phyloP scores from a whole-genome alignment of 495 filamentous ascomycete genomes.

The Neurospora intermedia region DNA sequence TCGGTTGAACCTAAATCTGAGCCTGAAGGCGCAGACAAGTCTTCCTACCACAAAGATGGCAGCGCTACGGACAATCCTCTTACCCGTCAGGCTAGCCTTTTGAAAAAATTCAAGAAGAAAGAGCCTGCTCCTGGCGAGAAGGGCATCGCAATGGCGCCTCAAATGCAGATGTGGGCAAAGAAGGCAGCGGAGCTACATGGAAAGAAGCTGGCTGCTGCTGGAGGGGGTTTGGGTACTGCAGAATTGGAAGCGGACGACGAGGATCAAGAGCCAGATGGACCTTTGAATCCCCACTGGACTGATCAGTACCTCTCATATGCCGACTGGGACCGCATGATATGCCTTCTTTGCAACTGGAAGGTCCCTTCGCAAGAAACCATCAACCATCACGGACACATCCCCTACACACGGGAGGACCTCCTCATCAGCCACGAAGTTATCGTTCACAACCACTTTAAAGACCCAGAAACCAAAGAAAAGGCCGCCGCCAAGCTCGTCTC shows the following conservation, averaged over 20 bases:
- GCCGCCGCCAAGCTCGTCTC: conserved; percentile 22
- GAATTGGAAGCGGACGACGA: conserved; percentile 5
- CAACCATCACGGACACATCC: conserved; percentile 8
- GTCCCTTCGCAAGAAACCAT: conserved; percentile 13
- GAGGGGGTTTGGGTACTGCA: not conserved
- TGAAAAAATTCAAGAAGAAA: conserved; percentile 51
- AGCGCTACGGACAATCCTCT: conserved; percentile 3
- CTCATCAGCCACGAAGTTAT: conserved; percentile 22
- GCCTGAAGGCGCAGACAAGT: conserved; percentile 27
- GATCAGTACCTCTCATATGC: conserved; percentile 23
- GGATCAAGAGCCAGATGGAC: conserved; percentile 9
- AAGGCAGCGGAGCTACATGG: conserved; percentile 79
- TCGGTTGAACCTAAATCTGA: conserved; percentile 30
- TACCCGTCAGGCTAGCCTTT: conserved; percentile 24
- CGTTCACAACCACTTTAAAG: conserved; percentile 18
- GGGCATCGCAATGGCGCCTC: conserved; percentile 48
- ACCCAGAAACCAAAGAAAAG: conserved; percentile 20
- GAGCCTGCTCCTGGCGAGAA: conserved; percentile 29
- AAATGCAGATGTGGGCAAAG: conserved; percentile 82
- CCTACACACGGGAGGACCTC: conserved; percentile 17
- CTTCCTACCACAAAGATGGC: conserved; percentile 21
- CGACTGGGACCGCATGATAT: conserved; percentile 23
- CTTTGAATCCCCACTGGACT: conserved; percentile 10
- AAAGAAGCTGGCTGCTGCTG: conserved; percentile 12
- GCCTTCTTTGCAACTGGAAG: conserved; percentile 23